phyloP scores from a whole-genome alignment of 768 basidiomycete species.

The Hemileccinum impolitum region DNA sequence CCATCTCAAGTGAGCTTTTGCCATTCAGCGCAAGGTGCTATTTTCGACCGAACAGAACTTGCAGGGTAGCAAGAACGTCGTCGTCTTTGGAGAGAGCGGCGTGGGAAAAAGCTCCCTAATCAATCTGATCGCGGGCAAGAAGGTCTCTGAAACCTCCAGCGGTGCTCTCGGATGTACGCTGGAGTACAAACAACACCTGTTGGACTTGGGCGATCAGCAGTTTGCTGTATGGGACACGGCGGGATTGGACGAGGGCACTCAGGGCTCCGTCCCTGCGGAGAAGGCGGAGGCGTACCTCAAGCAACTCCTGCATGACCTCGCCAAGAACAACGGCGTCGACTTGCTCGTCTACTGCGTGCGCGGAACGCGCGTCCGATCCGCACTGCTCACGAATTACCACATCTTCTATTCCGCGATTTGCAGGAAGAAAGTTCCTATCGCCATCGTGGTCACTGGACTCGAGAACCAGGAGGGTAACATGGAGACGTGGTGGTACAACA shows the following conservation, averaged over 20 bases:
- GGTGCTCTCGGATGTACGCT: constrained; percentile 37
- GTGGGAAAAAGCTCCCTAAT: constrained; percentile 44
- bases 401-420: constrained; percentile 41
- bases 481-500: constrained; percentile 33
- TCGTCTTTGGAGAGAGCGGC: constrained; percentile 43
- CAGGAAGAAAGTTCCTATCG: constrained; percentile 36
- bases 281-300: constrained; percentile 31
- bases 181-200: constrained; percentile 19
- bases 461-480: constrained; percentile 34
- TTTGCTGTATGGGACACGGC: constrained; percentile 34
- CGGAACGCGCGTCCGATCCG: constrained; percentile 35
- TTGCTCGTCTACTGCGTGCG: constrained; percentile 41
- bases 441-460: constrained; percentile 41
- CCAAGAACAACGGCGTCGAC: constrained; percentile 34
- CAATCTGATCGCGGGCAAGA: constrained; percentile 35
- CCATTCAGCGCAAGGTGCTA: not conserved
- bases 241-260: constrained; percentile 29
- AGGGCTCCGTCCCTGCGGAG: constrained; percentile 28
- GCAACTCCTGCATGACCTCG: constrained; percentile 34
- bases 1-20: constrained; percentile 9
- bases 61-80: constrained; percentile 30
- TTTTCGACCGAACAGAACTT: not conserved
- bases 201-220: constrained; percentile 15
- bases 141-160: constrained; percentile 29
- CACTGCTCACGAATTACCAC: constrained; percentile 36